phyloP scores from a whole-genome alignment of 164 flowering plant genomes.

The Magnolia officinalis region DNA sequence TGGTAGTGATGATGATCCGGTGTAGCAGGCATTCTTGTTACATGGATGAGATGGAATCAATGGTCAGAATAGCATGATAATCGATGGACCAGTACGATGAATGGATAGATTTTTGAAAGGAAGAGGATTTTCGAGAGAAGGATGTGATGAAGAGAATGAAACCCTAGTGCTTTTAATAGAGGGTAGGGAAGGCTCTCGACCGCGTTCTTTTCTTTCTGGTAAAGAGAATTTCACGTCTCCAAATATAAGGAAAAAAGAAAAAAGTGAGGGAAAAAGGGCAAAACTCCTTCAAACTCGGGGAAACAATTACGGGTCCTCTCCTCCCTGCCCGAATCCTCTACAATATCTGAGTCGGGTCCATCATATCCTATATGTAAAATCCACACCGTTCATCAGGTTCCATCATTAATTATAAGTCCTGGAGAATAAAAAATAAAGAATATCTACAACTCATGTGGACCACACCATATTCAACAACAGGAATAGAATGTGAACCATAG shows the following conservation, averaged over 20 bases:
- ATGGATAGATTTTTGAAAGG: not conserved
- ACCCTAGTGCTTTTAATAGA: not conserved
- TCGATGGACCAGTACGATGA: not conserved
- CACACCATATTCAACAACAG: too few relatives aligned
- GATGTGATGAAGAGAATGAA: not conserved
- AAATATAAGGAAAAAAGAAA: not conserved
- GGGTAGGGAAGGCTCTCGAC: not conserved
- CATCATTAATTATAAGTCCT: too few relatives aligned
- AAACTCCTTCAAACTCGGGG: not conserved
- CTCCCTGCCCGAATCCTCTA: not conserved
- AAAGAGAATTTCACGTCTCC: not conserved
- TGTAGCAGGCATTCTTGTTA: conserved; percentile 66
- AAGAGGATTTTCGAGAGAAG: not conserved
- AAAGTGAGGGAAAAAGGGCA: not conserved
- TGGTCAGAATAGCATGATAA: too few relatives aligned
- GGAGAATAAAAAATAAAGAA: too few relatives aligned
- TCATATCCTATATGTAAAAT: too few relatives aligned
- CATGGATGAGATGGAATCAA: not conserved
- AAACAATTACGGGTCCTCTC: not conserved
- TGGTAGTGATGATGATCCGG: conserved; percentile 6
- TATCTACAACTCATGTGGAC: too few relatives aligned
- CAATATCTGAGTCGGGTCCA: too few relatives aligned
- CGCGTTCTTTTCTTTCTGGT: conserved; percentile 1
- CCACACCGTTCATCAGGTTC: too few relatives aligned
- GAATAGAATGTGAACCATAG: too few relatives aligned